Percentiles rank a stretch among this genome's conserved stretches.
Evolutionary conservation across 306 rosid genomes (phyloP).

Genomic region (Clitoria ternatea): DNA sequence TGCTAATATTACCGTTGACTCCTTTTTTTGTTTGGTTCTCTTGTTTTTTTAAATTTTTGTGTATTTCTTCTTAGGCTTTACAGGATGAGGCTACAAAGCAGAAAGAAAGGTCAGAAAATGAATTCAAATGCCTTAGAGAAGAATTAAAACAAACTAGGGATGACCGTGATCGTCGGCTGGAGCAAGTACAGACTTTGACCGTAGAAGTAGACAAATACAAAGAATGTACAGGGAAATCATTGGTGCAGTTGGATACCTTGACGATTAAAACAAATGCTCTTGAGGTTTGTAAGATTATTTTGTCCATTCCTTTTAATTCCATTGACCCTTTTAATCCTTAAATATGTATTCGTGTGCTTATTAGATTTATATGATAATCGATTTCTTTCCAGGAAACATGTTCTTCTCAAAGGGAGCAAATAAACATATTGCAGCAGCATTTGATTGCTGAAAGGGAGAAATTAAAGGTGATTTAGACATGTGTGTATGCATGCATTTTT

Average conservation of each 20-base stretch:
- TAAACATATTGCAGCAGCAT: conserved; percentile 51
- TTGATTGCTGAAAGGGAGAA: conserved; percentile 62
- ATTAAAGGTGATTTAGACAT: conserved; percentile 44
- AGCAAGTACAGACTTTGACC: conserved; percentile 48
- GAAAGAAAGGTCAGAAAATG: conserved; percentile 51
- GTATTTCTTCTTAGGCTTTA: conserved; percentile 54
- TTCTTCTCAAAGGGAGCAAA: conserved; percentile 64
- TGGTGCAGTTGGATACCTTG: conserved; percentile 57
- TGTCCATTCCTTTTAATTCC: not conserved
- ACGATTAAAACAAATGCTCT: conserved; percentile 51
- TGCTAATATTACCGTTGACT: not conserved
- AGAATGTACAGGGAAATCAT: conserved; percentile 43
- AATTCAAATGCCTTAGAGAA: conserved; percentile 63
- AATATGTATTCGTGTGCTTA: not conserved
- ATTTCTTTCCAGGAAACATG: conserved; percentile 54
- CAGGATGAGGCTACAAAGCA: conserved; percentile 64
- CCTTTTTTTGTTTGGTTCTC: not conserved
- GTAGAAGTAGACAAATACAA: conserved; percentile 54
- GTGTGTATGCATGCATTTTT: not conserved
- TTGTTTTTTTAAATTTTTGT: not conserved
- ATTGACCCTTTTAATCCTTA: not conserved
- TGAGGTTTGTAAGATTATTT: conserved; percentile 51
- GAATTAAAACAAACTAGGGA: conserved; percentile 78
- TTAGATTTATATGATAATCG: conserved; percentile 3
- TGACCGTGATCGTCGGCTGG: conserved; percentile 65